A percentile compares a stretch with the other conserved stretches of the same genome.
Conservation (phyloP, 2,329 filamentous ascomycete species). For the Emydomyces testavorans region DNA sequence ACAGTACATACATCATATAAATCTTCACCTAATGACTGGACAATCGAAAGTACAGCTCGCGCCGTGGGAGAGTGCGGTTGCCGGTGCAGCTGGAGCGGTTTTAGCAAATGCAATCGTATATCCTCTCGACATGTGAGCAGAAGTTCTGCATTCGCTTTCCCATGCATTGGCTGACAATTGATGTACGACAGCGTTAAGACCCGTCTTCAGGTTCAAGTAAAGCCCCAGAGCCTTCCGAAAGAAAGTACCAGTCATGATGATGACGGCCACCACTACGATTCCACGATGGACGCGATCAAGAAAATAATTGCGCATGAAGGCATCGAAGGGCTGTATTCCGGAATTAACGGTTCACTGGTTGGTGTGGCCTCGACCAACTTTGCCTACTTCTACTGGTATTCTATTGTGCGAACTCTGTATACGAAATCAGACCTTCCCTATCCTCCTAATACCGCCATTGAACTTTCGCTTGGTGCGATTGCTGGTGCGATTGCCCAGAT, state of each 20-base stretch:
- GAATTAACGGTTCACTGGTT: constrained; percentile 72
- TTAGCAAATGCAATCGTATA: constrained; percentile 93
- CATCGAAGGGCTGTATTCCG: constrained; percentile 69
- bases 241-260: constrained; percentile 34
- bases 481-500: constrained; percentile 86
- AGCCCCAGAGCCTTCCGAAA: constrained; percentile 43
- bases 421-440: constrained; percentile 48
- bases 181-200: constrained; percentile 69
- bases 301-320: constrained; percentile 78
- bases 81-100: constrained; percentile 84
- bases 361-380: constrained; percentile 97
- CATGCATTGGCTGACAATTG: background rate
- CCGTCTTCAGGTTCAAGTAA: constrained; percentile 86
- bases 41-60: constrained; percentile 62
- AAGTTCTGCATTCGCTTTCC: background rate
- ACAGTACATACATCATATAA: background rate
- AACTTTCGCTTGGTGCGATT: constrained; percentile 73
- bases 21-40: constrained; percentile 36
- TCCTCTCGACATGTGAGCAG: constrained; percentile 80
- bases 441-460: constrained; percentile 64
- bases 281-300: constrained; percentile 74
- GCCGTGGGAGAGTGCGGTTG: constrained; percentile 85
- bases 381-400: constrained; percentile 99
- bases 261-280: constrained; percentile 58
- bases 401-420: constrained; percentile 72